Evolutionary conservation across 192 early-diverging fungal species (phyloP).

Genomic region (Coemansia sp.): DNA sequence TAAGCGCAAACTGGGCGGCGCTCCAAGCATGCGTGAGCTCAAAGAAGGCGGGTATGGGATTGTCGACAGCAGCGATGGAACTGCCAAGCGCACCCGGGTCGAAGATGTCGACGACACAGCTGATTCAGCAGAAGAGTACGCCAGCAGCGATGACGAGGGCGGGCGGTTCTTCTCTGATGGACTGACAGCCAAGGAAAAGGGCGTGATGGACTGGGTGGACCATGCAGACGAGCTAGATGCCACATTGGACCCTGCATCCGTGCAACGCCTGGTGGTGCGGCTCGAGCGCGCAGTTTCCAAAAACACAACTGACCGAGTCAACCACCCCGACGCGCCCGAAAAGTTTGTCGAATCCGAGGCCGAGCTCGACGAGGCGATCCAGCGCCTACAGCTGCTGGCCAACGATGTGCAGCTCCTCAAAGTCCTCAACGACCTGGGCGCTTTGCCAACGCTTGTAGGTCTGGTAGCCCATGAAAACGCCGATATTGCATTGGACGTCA

Average conservation of each 20-base stretch:
- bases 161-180: constrained; percentile 85
- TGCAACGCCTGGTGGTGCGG: constrained; percentile 76
- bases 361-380: constrained; percentile 89
- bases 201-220: constrained; percentile 82
- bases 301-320: constrained; percentile 85
- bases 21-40: constrained; percentile 38
- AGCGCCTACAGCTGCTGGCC: constrained; percentile 70
- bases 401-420: constrained; percentile 76
- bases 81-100: constrained; percentile 10
- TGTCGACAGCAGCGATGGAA: background rate
- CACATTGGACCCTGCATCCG: constrained; percentile 61
- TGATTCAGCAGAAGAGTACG: background rate
- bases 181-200: constrained; percentile 71
- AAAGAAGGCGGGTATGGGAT: constrained; percentile 45
- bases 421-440: constrained; percentile 68
- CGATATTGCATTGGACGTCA: constrained; percentile 83
- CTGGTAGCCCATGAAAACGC: constrained; percentile 91
- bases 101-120: background rate
- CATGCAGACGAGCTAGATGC: constrained; percentile 67
- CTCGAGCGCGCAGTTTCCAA: constrained; percentile 85
- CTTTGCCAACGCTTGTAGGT: constrained; percentile 63
- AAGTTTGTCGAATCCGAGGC: constrained; percentile 94
- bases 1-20: constrained; percentile 36
- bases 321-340: constrained; percentile 60
- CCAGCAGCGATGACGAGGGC: constrained; percentile 70